Evolutionary conservation across 305 asterid genomes (phyloP), one percentile per base, ranked within the genome.

Genomic region (Fraxinus angustifolia): DNA sequence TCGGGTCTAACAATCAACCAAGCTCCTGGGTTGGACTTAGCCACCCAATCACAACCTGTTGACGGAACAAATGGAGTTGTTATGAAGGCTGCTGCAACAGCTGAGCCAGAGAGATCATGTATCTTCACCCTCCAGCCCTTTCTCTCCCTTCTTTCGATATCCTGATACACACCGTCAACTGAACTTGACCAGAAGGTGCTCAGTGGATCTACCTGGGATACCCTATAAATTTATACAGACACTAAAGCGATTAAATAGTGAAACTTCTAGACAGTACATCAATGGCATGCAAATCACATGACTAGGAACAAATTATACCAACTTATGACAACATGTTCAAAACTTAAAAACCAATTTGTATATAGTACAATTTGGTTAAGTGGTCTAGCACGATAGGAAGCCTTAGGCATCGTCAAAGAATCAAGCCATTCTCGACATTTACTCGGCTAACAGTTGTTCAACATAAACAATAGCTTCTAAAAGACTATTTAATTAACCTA

Each of bases 11-110:
- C 98, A 2, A 94, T 94, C 88, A 94, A 73, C 98, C 98, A 94
- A 85, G 98, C 97, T 85, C 98, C 97, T 30, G 98, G 97, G 90
- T 94, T 94, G 87, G 98, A 94, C 83, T 89, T 89, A 0, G 97
- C 95, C 77, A 94, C 97, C 96, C 95, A 92, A 87, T 94, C 98
- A 88, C 98, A 88, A 75, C 98, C 97, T 40, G 96, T 82, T 78
- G 97, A 90, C 19, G 98, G 98, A 67, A 94, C 98, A 56, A 94
- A 94, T 0, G 98, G 97, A 71, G 97, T 94, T 4, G 96, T 92
- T 78, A 94, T 94, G 89, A 94, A 94, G 76, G 97, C 97, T 67
- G 98, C 97, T 45, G 97, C 96, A 14, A 94, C 96, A 12, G 95
- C 98, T 1, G 98, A 92, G 78, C 97, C 98, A 0, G 98, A 94